Percentiles rank a stretch among this genome's conserved stretches.
Conservation (phyloP, 2,329 filamentous ascomycete species). For the Ascochyta pisi region DNA sequence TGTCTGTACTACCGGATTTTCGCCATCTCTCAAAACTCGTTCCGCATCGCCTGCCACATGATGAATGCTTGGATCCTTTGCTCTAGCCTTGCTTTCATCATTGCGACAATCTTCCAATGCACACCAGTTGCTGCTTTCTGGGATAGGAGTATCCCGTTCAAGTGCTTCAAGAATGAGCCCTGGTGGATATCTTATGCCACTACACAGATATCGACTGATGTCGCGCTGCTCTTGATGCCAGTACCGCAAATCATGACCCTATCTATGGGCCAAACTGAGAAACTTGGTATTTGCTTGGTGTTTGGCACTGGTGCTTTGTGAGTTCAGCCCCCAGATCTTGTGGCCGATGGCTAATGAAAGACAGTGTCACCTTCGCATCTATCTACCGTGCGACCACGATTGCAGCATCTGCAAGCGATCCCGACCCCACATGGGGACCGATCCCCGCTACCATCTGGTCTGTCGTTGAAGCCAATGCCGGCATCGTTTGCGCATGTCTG, state of each 20-base stretch:
- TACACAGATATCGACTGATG: slow-evolving; percentile 30
- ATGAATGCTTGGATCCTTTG: slow-evolving; percentile 41
- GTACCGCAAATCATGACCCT: slow-evolving; percentile 26
- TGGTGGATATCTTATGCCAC: slow-evolving; percentile 37
- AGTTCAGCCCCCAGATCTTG: not conserved
- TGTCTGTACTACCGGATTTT: slow-evolving; percentile 47
- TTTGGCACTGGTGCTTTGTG: slow-evolving; percentile 35
- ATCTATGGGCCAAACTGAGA: slow-evolving; percentile 30
- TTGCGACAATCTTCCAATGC: slow-evolving; percentile 45
- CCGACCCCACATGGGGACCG: slow-evolving; percentile 34
- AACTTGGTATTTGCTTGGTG: slow-evolving; percentile 29
- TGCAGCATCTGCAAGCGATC: slow-evolving; percentile 28
- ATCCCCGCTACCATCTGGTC: slow-evolving; percentile 34
- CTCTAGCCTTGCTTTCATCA: slow-evolving; percentile 39
- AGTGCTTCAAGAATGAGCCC: slow-evolving; percentile 39
- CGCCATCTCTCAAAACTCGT: slow-evolving; percentile 30
- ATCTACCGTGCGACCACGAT: slow-evolving; percentile 36
- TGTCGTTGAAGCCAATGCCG: slow-evolving; percentile 35
- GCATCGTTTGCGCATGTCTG: slow-evolving; percentile 32
- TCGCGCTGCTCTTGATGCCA: slow-evolving; percentile 29
- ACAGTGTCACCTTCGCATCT: slow-evolving; percentile 34
- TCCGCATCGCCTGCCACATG: slow-evolving; percentile 33
- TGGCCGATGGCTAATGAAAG: slow-evolving; percentile 3
- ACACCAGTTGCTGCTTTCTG: slow-evolving; percentile 40
- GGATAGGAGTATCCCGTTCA: slow-evolving; percentile 38